Evolutionary conservation across 1,284 basidiomycete species (phyloP).

Genomic region (Cystobasidium pallidum): DNA sequence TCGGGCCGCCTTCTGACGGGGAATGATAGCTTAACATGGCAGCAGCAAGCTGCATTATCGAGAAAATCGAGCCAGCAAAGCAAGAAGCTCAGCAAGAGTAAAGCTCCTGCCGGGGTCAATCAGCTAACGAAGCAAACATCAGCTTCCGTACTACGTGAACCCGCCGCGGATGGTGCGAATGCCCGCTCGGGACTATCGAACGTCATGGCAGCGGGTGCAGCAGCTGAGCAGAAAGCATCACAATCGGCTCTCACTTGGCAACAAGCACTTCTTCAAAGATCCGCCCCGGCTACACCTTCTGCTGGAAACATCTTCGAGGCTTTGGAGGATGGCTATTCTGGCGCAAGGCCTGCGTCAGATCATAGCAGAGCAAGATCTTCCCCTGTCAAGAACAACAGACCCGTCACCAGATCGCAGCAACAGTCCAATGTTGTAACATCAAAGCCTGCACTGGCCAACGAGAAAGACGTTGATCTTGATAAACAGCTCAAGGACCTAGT

Average conservation of each 20-base stretch:
- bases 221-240: not conserved
- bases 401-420: conserved; percentile 3
- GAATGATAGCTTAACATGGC: conserved; percentile 44
- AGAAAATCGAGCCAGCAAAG: conserved; percentile 19
- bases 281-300: conserved; percentile 32
- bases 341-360: conserved; percentile 31
- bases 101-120: not conserved
- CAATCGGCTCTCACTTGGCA: conserved; percentile 35
- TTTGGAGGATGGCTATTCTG: conserved; percentile 37
- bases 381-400: conserved; percentile 13
- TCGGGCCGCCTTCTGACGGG: conserved; percentile 3
- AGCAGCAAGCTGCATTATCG: conserved; percentile 36
- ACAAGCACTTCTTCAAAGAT: conserved; percentile 32
- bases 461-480: not conserved
- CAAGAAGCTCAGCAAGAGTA: conserved; percentile 15
- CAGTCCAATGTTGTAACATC: not conserved
- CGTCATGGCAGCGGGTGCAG: conserved; percentile 15
- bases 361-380: conserved; percentile 31
- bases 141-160: not conserved
- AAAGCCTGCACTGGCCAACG: not conserved
- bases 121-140: conserved; percentile 22
- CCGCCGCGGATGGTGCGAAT: not conserved
- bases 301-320: conserved; percentile 19
- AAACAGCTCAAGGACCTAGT: conserved; percentile 11
- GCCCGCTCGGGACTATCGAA: conserved; percentile 22